These are phyloP conservation scores for Curvularia eragrostidis DNA, from an alignment of 2,329 filamentous ascomycete species.

Conservation along the genomic window DNA sequence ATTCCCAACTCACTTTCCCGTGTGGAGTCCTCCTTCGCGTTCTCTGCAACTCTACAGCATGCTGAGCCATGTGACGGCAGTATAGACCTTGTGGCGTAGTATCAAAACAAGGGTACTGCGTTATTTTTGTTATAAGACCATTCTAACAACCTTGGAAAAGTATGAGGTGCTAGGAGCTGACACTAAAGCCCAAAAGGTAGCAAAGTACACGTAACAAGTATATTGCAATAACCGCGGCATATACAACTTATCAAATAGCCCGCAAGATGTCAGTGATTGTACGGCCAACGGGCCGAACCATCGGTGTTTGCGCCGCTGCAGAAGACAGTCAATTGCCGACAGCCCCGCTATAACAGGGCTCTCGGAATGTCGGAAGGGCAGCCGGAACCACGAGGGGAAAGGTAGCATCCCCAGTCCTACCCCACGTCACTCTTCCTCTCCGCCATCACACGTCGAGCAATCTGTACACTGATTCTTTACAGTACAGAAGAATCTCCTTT, in stretches of 20 bases:
- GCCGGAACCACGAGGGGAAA: slow-evolving; percentile 21
- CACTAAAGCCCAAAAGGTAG: background rate
- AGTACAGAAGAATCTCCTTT: background rate
- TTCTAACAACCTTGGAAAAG: background rate
- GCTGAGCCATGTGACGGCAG: background rate
- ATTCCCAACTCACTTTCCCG: too few relatives aligned
- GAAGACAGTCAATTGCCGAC: slow-evolving; percentile 20
- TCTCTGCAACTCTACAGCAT: background rate
- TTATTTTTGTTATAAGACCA: too few relatives aligned
- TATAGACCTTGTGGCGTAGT: background rate
- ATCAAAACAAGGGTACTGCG: background rate
- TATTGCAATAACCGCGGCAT: slow-evolving; percentile 6
- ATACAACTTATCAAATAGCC: background rate
- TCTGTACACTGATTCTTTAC: background rate
- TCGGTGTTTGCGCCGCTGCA: slow-evolving; percentile 28
- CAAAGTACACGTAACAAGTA: background rate
- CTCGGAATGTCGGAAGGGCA: slow-evolving; percentile 28
- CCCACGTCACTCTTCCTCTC: background rate
- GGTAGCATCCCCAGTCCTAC: slow-evolving; percentile 9
- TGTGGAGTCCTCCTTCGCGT: background rate
- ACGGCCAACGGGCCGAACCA: slow-evolving; percentile 25
- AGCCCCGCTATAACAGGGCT: slow-evolving; percentile 14
- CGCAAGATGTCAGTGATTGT: slow-evolving; percentile 10
- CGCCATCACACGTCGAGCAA: background rate
- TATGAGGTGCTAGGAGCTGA: background rate